Base-by-base conservation (phyloP, 768 basidiomycete genomes). In the Glaciozyma antarctica region DNA sequence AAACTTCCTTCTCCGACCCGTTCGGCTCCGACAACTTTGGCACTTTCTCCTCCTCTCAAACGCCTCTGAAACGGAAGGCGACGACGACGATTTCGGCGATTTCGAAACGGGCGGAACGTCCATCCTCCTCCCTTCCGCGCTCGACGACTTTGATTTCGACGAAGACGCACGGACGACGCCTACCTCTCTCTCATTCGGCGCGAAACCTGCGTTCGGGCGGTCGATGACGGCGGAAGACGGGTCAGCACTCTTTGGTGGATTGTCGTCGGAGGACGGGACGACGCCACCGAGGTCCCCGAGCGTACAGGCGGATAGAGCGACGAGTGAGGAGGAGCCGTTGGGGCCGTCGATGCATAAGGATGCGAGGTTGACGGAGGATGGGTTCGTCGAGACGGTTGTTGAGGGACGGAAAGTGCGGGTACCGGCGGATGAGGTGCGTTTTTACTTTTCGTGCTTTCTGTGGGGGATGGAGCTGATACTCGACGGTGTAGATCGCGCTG, bases 61-160 rank as follows among this genome's bases (percentile, higher is more conserved):
- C 38, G 2, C 8, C 38, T 15, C 38, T 12, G 38, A 12, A 41
- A 41, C 38, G 7, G 38, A 41, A 41, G 38, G 7, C 38, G 38
- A 41, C 38, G 38, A 41, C 38, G 38, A 41, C 47, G 70, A 67
- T 26, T 71, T 67, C 45, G 66, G 70, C 58, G 70, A 71, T 53
- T 71, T 71, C 17, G 70, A 65, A 8, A 63, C 43, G 17, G 28
- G 17, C 45, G n/a, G 17, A 30, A 13, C 45, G 32, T 19, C 69
- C 1, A 62, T 54, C 58, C 64, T 70, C 65, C 57, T 28, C 16
- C 48, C 67, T 3, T 65, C 69, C 51, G 41, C 63, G 1, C 61
- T 67, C 28, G 63, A 62, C 44, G 70, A 71, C 47, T 67, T 71
- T 32, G 66, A 68, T 56, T 62, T 65, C 8, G 47, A 43, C 48